Evolutionary conservation across 306 rosid species (phyloP).

Genomic region (Cajanus cajan): DNA sequence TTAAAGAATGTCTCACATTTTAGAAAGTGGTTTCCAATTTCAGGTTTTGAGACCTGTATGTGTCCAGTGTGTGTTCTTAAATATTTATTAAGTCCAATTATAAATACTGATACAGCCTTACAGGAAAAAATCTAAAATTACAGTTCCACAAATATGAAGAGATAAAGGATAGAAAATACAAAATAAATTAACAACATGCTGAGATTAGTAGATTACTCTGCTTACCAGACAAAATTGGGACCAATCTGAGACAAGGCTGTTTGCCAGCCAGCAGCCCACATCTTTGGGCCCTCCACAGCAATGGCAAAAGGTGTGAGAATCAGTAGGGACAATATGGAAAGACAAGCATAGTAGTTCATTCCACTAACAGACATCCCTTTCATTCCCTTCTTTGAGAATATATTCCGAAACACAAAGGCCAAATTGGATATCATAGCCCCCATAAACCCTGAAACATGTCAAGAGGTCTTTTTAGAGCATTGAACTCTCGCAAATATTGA

Average conservation of each 20-base stretch:
- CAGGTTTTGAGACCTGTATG: not conserved
- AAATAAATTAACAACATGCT: not conserved
- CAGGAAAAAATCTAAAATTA: not conserved
- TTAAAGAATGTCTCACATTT: not conserved
- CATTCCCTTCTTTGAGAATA: constrained; percentile 89
- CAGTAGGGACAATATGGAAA: constrained; percentile 73
- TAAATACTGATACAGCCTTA: not conserved
- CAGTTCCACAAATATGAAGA: not conserved
- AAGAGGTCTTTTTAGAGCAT: not conserved
- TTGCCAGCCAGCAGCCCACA: constrained; percentile 88
- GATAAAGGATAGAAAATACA: not conserved
- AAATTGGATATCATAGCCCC: constrained; percentile 89
- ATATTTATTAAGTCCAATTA: not conserved
- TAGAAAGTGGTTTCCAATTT: not conserved
- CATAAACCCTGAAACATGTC: constrained; percentile 61
- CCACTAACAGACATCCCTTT: constrained; percentile 85
- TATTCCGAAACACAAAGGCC: constrained; percentile 82
- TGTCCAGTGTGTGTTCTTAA: not conserved
- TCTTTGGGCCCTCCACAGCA: constrained; percentile 79
- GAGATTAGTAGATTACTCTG: not conserved
- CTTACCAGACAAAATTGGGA: constrained; percentile 82
- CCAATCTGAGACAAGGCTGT: constrained; percentile 67
- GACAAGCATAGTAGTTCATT: constrained; percentile 91
- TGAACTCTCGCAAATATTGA: not conserved
- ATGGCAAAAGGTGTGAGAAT: constrained; percentile 78